Percentiles rank a stretch among this genome's conserved stretches.
phyloP scores from a whole-genome alignment of 1,284 basidiomycete species.

The Microbotryomycetes sp. region DNA sequence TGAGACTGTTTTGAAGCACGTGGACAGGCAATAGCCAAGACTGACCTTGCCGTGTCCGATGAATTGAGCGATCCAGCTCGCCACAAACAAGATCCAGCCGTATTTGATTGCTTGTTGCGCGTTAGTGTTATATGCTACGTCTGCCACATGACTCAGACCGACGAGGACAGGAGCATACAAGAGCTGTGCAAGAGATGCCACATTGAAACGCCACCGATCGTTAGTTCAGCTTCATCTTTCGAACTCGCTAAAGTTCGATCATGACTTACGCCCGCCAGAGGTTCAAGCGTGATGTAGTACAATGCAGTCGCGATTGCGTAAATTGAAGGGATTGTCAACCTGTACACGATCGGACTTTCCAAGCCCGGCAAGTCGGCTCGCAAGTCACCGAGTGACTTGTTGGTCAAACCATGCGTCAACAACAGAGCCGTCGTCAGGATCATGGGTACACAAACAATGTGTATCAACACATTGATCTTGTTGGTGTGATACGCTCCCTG shows the following conservation, averaged over 20 bases:
- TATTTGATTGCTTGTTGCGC: constrained; percentile 24
- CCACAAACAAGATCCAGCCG: constrained; percentile 24
- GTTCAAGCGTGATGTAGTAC: constrained; percentile 39
- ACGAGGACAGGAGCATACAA: constrained; percentile 36
- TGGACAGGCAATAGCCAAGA: background rate
- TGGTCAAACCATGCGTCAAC: constrained; percentile 25
- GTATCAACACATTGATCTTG: constrained; percentile 33
- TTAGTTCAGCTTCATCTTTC: background rate
- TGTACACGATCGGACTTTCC: background rate
- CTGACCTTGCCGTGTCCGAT: constrained; percentile 30
- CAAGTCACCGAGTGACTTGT: background rate
- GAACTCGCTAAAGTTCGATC: background rate
- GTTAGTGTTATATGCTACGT: constrained; percentile 28
- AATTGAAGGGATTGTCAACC: background rate
- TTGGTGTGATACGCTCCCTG: constrained; percentile 38
- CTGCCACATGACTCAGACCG: constrained; percentile 33
- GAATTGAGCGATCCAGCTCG: constrained; percentile 39
- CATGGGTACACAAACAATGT: constrained; percentile 34
- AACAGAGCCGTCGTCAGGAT: constrained; percentile 35
- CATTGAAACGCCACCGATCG: background rate
- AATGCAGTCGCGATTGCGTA: background rate
- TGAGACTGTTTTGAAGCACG: background rate
- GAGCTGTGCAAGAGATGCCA: constrained; percentile 11
- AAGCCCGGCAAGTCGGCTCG: background rate
- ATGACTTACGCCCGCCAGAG: constrained; percentile 28